Evolutionary conservation across 2,329 filamentous ascomycete species (phyloP).

Genomic region (Neopestalotiopsis clavispora): DNA sequence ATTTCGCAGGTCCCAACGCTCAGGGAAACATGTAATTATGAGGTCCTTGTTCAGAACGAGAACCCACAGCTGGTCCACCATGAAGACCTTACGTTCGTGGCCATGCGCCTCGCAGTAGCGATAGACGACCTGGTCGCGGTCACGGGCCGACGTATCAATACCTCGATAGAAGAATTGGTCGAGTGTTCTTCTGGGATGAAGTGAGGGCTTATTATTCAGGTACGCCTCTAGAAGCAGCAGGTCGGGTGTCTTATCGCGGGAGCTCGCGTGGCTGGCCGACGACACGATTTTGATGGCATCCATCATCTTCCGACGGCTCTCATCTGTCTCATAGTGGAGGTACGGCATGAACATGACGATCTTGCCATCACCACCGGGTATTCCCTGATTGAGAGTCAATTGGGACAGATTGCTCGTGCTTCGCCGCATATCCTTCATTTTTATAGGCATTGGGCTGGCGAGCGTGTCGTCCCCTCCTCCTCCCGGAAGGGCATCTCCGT

Average conservation of each 20-base stretch:
- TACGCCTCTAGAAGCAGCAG: slow-evolving; percentile 54
- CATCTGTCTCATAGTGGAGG: slow-evolving; percentile 66
- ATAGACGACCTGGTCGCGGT: slow-evolving; percentile 68
- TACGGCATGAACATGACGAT: slow-evolving; percentile 61
- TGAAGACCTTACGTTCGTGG: slow-evolving; percentile 63
- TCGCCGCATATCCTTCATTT: slow-evolving; percentile 20
- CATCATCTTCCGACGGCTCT: slow-evolving; percentile 60
- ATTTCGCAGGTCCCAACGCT: slow-evolving; percentile 63
- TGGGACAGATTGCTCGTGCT: slow-evolving; percentile 26
- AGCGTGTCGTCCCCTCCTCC: slow-evolving; percentile 29
- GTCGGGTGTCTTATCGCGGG: slow-evolving; percentile 40
- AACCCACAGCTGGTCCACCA: slow-evolving; percentile 74
- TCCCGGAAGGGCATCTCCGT: slow-evolving; percentile 32
- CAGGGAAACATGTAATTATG: slow-evolving; percentile 63
- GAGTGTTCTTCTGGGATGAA: slow-evolving; percentile 66
- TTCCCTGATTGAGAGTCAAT: slow-evolving; percentile 23
- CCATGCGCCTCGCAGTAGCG: slow-evolving; percentile 51
- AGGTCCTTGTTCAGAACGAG: slow-evolving; percentile 64
- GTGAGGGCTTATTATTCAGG: slow-evolving; percentile 46
- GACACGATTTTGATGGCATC: slow-evolving; percentile 46
- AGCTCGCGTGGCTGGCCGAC: slow-evolving; percentile 34
- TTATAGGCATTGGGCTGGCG: slow-evolving; percentile 4
- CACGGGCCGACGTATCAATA: slow-evolving; percentile 63
- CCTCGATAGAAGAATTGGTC: slow-evolving; percentile 72
- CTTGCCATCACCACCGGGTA: slow-evolving; percentile 33